Conservation (phyloP, 345 rosid genomes). For the Eutrema heterophyllum region DNA sequence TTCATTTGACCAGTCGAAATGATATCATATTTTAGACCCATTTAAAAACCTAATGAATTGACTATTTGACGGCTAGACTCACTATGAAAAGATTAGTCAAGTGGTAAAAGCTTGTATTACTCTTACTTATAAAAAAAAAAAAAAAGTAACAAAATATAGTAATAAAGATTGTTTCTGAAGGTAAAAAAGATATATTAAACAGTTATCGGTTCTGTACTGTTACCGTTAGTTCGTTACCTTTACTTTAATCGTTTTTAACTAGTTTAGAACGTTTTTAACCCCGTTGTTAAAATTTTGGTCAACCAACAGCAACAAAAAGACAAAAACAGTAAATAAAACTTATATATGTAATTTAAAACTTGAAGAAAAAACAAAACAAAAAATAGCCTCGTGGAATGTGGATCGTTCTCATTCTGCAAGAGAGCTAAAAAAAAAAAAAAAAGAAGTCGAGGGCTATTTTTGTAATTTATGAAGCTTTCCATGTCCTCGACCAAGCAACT, state of each 20-base stretch:
- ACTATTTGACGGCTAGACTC: no score
- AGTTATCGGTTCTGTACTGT: not conserved
- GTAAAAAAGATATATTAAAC: not conserved
- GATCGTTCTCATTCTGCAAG: not conserved
- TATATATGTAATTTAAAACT: not conserved
- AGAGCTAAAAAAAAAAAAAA: not conserved
- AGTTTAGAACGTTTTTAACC: not conserved
- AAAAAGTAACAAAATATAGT: no score
- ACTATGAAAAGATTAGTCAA: no score
- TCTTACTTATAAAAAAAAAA: no score
- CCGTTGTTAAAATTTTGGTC: not conserved
- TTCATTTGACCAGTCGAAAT: no score
- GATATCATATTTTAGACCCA: no score
- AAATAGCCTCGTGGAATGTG: not conserved
- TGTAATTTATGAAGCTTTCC: not conserved
- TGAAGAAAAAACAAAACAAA: no score
- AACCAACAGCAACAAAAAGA: not conserved
- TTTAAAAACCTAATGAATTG: no score
- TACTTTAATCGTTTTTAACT: not conserved
- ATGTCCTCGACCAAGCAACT: constrained; percentile 8
- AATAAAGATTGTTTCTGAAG: no score
- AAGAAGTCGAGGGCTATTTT: no score
- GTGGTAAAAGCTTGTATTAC: no score
- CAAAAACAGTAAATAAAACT: not conserved
- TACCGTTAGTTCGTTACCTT: not conserved